Evolutionary conservation across 768 basidiomycete genomes (phyloP).

Genomic region (Dioszegia hungarica): DNA sequence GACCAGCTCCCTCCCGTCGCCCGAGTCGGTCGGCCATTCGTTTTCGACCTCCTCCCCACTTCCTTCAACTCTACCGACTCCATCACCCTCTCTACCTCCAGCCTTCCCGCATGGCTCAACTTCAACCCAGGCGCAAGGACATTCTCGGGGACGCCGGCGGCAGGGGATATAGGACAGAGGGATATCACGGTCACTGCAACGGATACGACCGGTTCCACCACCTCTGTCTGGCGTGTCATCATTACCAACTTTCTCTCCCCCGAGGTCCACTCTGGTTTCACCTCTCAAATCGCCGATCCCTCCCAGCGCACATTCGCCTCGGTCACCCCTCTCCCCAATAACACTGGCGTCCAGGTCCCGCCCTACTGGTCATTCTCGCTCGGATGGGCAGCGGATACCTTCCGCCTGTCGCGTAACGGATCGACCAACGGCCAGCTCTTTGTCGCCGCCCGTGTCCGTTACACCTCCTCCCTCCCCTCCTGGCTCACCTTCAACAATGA

Average conservation of each 20-base stretch:
- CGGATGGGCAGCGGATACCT: constrained; percentile 70
- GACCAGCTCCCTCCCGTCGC: constrained; percentile 76
- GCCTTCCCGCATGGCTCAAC: constrained; percentile 69
- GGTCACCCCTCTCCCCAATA: constrained; percentile 35
- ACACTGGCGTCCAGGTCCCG: constrained; percentile 64
- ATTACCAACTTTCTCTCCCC: constrained; percentile 53
- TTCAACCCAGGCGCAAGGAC: constrained; percentile 62
- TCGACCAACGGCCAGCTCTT: constrained; percentile 51
- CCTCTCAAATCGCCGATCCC: constrained; percentile 66
- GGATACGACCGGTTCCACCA: constrained; percentile 50
- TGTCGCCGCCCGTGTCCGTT: constrained; percentile 63
- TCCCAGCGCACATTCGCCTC: constrained; percentile 51
- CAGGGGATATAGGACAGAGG: constrained; percentile 61
- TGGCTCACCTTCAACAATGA: constrained; percentile 72
- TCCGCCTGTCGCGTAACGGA: constrained; percentile 51
- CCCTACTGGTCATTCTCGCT: constrained; percentile 85
- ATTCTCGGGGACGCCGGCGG: constrained; percentile 66
- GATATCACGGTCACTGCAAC: constrained; percentile 62
- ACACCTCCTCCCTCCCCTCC: constrained; percentile 65
- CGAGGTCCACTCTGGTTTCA: constrained; percentile 62
- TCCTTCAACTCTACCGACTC: constrained; percentile 69
- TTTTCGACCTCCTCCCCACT: constrained; percentile 63
- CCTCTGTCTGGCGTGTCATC: constrained; percentile 33
- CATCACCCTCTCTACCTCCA: constrained; percentile 57
- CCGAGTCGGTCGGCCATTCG: constrained; percentile 60